Percentiles rank a stretch among this genome's conserved stretches.
These are phyloP conservation scores for Debaryomyces sp. DNA, from an alignment of 1,139 yeast genomes.

Conservation along the genomic window DNA sequence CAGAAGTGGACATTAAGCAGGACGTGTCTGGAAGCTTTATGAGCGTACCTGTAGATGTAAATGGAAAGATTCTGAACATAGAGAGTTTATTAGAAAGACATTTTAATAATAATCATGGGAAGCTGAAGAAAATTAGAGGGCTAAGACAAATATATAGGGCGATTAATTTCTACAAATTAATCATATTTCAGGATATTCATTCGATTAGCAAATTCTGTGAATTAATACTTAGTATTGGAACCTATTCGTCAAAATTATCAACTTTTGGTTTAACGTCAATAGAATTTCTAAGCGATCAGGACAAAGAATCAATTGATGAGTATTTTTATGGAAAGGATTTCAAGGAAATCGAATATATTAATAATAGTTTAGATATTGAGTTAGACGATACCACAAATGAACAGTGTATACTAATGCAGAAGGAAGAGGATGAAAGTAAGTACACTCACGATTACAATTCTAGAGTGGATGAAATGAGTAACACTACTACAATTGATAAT, in stretches of 20 bases:
- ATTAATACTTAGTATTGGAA: slow-evolving; percentile 23
- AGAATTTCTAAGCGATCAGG: slow-evolving; percentile 20
- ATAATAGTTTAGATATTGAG: not conserved
- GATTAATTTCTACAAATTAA: slow-evolving; percentile 16
- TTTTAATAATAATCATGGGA: slow-evolving; percentile 10
- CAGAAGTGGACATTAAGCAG: slow-evolving; percentile 3
- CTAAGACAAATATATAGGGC: slow-evolving; percentile 5
- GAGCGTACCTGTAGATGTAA: slow-evolving; percentile 11
- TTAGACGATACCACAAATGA: slow-evolving; percentile 2
- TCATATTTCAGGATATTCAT: slow-evolving; percentile 18
- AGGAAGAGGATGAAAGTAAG: slow-evolving; percentile 7
- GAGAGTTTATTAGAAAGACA: slow-evolving; percentile 17
- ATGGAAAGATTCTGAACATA: slow-evolving; percentile 16
- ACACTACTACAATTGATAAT: slow-evolving; percentile 7
- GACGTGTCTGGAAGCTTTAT: slow-evolving; percentile 5
- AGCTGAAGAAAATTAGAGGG: slow-evolving; percentile 13
- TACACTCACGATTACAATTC: slow-evolving; percentile 5
- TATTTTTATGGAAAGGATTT: slow-evolving; percentile 10
- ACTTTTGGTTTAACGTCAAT: slow-evolving; percentile 23
- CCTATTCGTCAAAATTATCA: slow-evolving; percentile 22
- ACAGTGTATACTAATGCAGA: not conserved
- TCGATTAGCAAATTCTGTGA: slow-evolving; percentile 21
- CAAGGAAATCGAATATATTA: slow-evolving; percentile 8
- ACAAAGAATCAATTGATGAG: slow-evolving; percentile 16
- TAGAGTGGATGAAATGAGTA: slow-evolving; percentile 5